Conservation (phyloP, 164 flowering plant genomes). For the Macadamia integrifolia region DNA sequence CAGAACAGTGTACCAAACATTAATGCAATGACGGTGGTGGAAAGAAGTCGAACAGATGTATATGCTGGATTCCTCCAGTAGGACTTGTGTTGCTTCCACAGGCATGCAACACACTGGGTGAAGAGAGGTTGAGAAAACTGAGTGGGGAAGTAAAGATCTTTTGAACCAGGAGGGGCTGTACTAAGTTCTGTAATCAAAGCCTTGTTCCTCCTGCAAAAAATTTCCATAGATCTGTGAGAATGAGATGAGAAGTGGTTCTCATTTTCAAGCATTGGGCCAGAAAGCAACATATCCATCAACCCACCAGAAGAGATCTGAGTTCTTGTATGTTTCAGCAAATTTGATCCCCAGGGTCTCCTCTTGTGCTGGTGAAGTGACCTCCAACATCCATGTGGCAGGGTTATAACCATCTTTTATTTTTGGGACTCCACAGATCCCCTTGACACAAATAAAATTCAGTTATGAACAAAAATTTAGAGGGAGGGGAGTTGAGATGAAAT, state of each 20-base stretch:
- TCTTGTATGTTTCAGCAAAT: constrained; percentile 28
- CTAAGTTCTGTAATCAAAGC: constrained; percentile 25
- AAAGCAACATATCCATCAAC: not conserved
- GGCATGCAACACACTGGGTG: constrained; percentile 27
- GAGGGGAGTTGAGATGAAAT: not conserved
- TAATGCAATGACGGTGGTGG: constrained; percentile 25
- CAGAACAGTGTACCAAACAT: constrained; percentile 30
- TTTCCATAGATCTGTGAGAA: not conserved
- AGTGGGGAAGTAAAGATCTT: constrained; percentile 22
- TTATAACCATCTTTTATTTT: constrained; percentile 38
- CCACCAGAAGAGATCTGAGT: constrained; percentile 30
- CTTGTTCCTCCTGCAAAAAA: constrained; percentile 45
- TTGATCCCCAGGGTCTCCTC: constrained; percentile 28
- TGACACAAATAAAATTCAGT: constrained; percentile 4
- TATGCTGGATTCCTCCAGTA: constrained; percentile 34
- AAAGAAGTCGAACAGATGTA: constrained; percentile 28
- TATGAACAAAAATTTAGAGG: not conserved
- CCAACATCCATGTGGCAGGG: constrained; percentile 53
- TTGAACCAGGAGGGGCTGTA: constrained; percentile 19
- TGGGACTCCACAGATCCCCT: constrained; percentile 32
- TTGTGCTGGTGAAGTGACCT: constrained; percentile 32
- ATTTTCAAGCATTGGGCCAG: not conserved
- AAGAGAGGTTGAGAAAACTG: constrained; percentile 24
- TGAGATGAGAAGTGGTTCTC: not conserved
- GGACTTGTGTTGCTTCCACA: constrained; percentile 35